Percentiles rank a stretch among this genome's conserved stretches.
Evolutionary conservation across 345 rosid species (phyloP).

Genomic region (Raphanus sativus): DNA sequence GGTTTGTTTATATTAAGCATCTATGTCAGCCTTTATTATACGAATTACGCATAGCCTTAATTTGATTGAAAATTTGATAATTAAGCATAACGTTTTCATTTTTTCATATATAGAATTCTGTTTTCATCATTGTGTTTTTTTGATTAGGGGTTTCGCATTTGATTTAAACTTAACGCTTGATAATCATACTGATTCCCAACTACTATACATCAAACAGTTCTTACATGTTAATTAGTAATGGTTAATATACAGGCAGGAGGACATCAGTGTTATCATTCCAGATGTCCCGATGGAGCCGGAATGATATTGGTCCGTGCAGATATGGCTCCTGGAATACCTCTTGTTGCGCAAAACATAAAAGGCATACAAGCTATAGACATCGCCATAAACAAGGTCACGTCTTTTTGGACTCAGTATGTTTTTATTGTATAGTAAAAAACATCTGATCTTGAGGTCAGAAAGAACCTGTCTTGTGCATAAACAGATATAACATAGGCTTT

Average conservation of each 20-base stretch:
- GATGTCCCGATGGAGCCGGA: neutral
- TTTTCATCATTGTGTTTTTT: too few relatives aligned
- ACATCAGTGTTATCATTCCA: neutral
- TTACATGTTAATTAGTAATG: neutral
- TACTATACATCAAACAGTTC: neutral
- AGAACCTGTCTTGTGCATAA: neutral
- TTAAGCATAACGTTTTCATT: neutral
- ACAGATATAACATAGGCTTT: neutral
- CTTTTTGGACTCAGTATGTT: neutral
- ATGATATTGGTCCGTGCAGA: neutral
- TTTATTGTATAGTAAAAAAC: neutral
- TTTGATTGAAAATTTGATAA: neutral
- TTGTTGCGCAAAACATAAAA: neutral
- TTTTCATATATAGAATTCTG: neutral
- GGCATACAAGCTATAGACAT: neutral
- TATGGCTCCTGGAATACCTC: neutral
- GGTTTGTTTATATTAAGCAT: neutral
- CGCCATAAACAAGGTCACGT: neutral
- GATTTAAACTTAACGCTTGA: neutral
- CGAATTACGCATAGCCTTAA: neutral
- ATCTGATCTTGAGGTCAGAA: neutral
- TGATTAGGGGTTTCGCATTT: neutral
- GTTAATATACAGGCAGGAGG: neutral
- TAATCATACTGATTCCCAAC: neutral
- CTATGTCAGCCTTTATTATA: neutral